Evolutionary conservation across 768 basidiomycete species (phyloP).

Genomic region (Tricholoma hemisulphureum): DNA sequence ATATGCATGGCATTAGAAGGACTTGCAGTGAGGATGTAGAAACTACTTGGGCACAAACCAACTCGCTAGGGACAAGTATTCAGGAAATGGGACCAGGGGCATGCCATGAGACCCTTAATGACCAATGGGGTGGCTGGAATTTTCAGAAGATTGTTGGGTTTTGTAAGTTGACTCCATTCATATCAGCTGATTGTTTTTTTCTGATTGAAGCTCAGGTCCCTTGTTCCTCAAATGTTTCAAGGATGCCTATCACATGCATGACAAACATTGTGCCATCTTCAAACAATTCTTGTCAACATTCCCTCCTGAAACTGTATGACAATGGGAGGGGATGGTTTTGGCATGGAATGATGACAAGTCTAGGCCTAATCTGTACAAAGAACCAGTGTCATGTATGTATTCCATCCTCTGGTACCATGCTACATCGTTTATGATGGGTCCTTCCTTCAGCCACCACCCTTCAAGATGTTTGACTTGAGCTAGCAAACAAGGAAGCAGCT

Average conservation of each 20-base stretch:
- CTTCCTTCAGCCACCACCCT: slow-evolving; percentile 2
- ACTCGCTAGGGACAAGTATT: slow-evolving; percentile 29
- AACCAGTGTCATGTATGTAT: no score
- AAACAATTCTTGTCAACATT: background rate
- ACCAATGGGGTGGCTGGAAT: slow-evolving; percentile 37
- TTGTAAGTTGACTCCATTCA: background rate
- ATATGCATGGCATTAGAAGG: slow-evolving; percentile 21
- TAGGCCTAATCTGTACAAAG: background rate
- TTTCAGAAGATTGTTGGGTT: slow-evolving; percentile 22
- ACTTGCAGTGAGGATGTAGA: slow-evolving; percentile 37
- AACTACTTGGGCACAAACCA: slow-evolving; percentile 33
- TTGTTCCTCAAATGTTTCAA: background rate
- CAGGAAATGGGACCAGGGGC: slow-evolving; percentile 36
- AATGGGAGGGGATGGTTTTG: background rate
- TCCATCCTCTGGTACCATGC: no score
- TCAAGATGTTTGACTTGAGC: background rate
- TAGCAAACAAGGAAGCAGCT: slow-evolving; percentile 2
- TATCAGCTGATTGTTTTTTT: background rate
- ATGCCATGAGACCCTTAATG: slow-evolving; percentile 34
- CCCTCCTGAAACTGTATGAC: background rate
- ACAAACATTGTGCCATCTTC: background rate
- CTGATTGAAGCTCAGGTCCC: background rate
- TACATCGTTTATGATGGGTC: background rate
- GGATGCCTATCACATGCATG: background rate
- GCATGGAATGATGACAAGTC: background rate